A percentile compares a stretch with the other conserved stretches of the same genome.
These are phyloP conservation scores for Cordyceps sp. DNA, from an alignment of 2,329 filamentous ascomycete genomes.

Conservation along the genomic window DNA sequence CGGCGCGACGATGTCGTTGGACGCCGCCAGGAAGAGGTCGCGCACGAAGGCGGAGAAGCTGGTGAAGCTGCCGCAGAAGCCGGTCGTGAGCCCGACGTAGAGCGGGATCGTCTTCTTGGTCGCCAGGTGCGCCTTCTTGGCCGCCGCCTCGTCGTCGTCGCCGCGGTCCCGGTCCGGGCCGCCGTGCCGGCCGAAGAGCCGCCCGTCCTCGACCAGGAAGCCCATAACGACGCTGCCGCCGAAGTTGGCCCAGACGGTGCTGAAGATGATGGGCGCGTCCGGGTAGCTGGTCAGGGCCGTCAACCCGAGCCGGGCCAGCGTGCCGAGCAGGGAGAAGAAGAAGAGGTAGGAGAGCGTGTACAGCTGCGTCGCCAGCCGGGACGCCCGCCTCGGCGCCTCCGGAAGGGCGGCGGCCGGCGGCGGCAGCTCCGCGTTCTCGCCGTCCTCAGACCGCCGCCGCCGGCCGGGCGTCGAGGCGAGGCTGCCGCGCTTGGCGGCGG, in stretches of 20 bases:
- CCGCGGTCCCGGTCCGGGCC: conserved; percentile 25
- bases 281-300: conserved; percentile 67
- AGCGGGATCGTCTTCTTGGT: conserved; percentile 76
- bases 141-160: conserved; percentile 33
- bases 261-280: conserved; percentile 56
- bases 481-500: too few species aligned
- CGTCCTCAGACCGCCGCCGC: too few species aligned
- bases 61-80: conserved; percentile 80
- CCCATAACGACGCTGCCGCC: conserved; percentile 70
- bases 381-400: conserved; percentile 15
- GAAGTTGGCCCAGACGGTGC: conserved; percentile 78
- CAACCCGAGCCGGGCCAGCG: conserved; percentile 66
- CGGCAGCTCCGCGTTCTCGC: too few species aligned
- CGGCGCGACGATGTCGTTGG: conserved; percentile 48
- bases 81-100: conserved; percentile 73
- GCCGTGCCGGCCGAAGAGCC: conserved; percentile 56
- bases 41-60: conserved; percentile 78
- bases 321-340: conserved; percentile 73
- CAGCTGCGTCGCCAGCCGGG: conserved; percentile 35
- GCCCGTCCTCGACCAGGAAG: conserved; percentile 64
- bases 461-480: too few species aligned
- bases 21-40: conserved; percentile 62
- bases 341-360: conserved; percentile 71
- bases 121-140: conserved; percentile 40
- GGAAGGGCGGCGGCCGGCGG: too few species aligned